These are phyloP conservation scores for Monilinia polystroma DNA, from an alignment of 2,329 filamentous ascomycete species.

Conservation along the genomic window DNA sequence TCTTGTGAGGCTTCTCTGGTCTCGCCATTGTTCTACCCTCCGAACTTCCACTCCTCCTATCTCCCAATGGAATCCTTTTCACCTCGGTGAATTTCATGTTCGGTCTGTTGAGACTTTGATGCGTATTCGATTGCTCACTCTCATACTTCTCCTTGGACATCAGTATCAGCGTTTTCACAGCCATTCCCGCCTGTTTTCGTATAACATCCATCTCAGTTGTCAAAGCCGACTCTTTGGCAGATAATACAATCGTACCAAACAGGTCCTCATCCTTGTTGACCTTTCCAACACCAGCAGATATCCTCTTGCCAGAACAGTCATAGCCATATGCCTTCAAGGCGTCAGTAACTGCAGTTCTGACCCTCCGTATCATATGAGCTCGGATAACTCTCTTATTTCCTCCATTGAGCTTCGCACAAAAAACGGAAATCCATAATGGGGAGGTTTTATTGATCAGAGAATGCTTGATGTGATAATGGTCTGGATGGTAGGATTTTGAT, in stretches of 20 bases:
- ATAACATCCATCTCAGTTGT: conserved; percentile 33
- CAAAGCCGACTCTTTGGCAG: conserved; percentile 30
- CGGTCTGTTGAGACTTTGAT: not conserved
- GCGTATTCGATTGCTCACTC: not conserved
- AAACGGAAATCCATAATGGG: conserved; percentile 50
- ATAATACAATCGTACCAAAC: conserved; percentile 43
- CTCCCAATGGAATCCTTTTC: not conserved
- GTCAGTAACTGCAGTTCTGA: conserved; percentile 46
- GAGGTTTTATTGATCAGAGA: conserved; percentile 22
- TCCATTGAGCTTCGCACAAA: conserved; percentile 37
- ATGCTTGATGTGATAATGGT: conserved; percentile 16
- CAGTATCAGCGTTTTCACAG: conserved; percentile 22
- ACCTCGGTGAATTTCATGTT: not conserved
- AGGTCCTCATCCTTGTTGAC: conserved; percentile 39
- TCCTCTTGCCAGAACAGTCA: conserved; percentile 37
- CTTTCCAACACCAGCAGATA: conserved; percentile 21
- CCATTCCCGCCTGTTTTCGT: conserved; percentile 33
- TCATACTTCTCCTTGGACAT: not conserved
- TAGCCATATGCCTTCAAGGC: conserved; percentile 49
- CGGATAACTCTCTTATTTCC: conserved; percentile 48
- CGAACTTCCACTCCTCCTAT: not conserved
- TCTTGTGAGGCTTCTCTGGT: not conserved
- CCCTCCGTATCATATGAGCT: conserved; percentile 45
- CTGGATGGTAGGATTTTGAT: conserved; percentile 4
- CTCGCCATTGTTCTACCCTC: not conserved